Percentiles rank a stretch among this genome's conserved stretches.
Evolutionary conservation across 2,329 filamentous ascomycete genomes (phyloP).

Genomic region (Tolypocladium paradoxum): DNA sequence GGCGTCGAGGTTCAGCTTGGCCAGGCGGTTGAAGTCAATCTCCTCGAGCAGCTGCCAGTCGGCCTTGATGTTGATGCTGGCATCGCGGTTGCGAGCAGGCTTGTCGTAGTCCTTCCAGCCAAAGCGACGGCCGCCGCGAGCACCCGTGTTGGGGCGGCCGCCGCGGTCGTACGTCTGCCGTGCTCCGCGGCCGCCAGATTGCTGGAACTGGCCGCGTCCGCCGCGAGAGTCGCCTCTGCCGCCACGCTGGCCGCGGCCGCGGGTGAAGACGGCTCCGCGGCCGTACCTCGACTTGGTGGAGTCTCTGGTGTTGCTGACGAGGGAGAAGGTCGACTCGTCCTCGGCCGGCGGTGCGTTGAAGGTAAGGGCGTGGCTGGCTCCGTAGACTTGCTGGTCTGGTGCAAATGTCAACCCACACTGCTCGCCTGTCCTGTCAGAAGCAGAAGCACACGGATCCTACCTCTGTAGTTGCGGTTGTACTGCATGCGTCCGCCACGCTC

Average conservation of each 20-base stretch:
- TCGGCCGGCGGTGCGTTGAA: constrained; percentile 89
- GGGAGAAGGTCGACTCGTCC: constrained; percentile 95
- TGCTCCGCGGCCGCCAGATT: constrained; percentile 59
- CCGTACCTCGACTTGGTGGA: constrained; percentile 78
- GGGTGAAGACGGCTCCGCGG: constrained; percentile 82
- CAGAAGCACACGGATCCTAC: constrained; percentile 31
- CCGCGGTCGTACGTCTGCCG: constrained; percentile 62
- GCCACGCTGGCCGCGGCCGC: constrained; percentile 68
- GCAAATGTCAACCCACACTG: background rate
- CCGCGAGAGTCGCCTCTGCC: constrained; percentile 55
- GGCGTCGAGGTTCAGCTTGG: constrained; percentile 91
- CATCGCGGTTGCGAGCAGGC: constrained; percentile 89
- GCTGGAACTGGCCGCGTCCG: constrained; percentile 54
- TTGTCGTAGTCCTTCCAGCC: constrained; percentile 99
- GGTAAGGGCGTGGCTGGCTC: constrained; percentile 71
- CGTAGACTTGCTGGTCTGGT: constrained; percentile 91
- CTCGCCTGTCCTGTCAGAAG: background rate
- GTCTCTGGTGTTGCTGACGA: constrained; percentile 90
- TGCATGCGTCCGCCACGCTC: constrained; percentile 70
- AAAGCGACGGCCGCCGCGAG: constrained; percentile 73
- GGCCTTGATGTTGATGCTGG: constrained; percentile 89
- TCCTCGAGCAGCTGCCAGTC: constrained; percentile 96
- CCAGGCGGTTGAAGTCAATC: constrained; percentile 93
- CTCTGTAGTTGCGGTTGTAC: constrained; percentile 89
- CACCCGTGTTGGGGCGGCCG: constrained; percentile 54